A percentile compares a stretch with the other conserved stretches of the same genome.
These are phyloP conservation scores for Hypoxylon sp. DNA, from an alignment of 2,329 filamentous ascomycete genomes.

Conservation along the genomic window DNA sequence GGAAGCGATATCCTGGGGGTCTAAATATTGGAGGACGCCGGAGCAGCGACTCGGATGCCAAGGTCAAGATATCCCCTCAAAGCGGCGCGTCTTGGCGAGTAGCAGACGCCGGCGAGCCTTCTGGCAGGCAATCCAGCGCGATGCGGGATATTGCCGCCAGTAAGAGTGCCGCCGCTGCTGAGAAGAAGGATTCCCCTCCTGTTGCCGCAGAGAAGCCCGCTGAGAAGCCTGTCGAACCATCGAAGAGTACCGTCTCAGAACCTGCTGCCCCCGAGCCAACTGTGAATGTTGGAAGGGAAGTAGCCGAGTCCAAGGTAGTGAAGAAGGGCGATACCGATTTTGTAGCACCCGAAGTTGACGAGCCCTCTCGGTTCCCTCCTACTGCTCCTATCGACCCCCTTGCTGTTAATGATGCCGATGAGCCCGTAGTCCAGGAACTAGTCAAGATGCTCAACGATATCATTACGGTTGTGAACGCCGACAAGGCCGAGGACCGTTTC, in stretches of 20 bases:
- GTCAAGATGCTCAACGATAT: slow-evolving; percentile 97
- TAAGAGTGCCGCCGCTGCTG: slow-evolving; percentile 50
- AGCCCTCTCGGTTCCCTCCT: slow-evolving; percentile 73
- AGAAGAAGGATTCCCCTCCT: slow-evolving; percentile 44
- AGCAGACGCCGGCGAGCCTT: slow-evolving; percentile 50
- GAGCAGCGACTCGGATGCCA: slow-evolving; percentile 72
- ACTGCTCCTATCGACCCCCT: slow-evolving; percentile 82
- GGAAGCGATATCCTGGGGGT: slow-evolving; percentile 79
- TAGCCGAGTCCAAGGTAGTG: slow-evolving; percentile 42
- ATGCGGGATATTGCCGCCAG: slow-evolving; percentile 43
- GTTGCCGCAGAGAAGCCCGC: slow-evolving; percentile 49
- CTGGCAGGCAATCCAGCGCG: slow-evolving; percentile 50
- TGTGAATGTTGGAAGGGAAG: slow-evolving; percentile 40
- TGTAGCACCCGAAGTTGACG: slow-evolving; percentile 73
- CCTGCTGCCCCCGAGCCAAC: slow-evolving; percentile 27
- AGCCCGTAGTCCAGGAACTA: slow-evolving; percentile 91
- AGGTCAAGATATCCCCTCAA: slow-evolving; percentile 85
- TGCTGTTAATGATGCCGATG: slow-evolving; percentile 78
- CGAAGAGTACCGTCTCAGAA: slow-evolving; percentile 48
- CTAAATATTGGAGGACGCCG: slow-evolving; percentile 62
- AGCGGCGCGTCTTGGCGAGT: slow-evolving; percentile 81
- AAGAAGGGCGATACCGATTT: slow-evolving; percentile 55
- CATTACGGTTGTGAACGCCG: slow-evolving; percentile 91
- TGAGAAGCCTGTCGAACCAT: slow-evolving; percentile 51
- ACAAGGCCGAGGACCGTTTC: slow-evolving; percentile 83